Percentiles rank a stretch among this genome's conserved stretches.
These are phyloP conservation scores for Lichtheimia ramosa DNA, from an alignment of 371 early-diverging fungal species.

Conservation along the genomic window DNA sequence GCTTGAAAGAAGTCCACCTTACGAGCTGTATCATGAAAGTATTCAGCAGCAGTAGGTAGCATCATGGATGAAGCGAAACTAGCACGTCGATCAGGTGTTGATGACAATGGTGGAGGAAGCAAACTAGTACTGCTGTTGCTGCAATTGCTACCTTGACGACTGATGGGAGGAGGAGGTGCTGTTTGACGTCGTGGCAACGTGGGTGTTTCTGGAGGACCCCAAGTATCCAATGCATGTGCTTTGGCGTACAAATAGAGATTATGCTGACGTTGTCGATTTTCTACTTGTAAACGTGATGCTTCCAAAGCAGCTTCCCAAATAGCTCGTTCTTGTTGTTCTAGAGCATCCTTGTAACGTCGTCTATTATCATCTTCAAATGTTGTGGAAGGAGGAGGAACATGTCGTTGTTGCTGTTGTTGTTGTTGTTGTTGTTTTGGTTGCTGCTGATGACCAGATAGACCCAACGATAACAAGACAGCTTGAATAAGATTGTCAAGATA, in stretches of 20 bases:
- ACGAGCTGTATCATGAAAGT: neutral
- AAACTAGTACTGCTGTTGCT: neutral
- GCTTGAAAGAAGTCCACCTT: neutral
- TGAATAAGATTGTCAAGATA: slow-evolving; percentile 3
- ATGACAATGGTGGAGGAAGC: neutral
- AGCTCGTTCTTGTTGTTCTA: slow-evolving; percentile 8
- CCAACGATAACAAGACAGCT: slow-evolving; percentile 2
- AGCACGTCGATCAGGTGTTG: neutral
- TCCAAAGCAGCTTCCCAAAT: slow-evolving; percentile 7
- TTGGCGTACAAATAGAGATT: slow-evolving; percentile 9
- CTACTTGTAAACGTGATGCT: slow-evolving; percentile 12
- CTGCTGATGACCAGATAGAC: neutral
- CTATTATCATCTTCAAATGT: neutral
- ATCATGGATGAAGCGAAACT: neutral
- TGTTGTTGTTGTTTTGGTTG: slow-evolving; percentile 2
- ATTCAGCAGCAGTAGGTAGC: neutral
- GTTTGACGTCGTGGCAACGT: slow-evolving; percentile 10
- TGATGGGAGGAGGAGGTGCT: slow-evolving; percentile 14
- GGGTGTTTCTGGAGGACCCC: neutral
- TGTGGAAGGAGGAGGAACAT: neutral
- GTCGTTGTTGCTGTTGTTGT: neutral
- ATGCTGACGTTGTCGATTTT: slow-evolving; percentile 12
- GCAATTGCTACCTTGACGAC: slow-evolving; percentile 3
- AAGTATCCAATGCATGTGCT: slow-evolving; percentile 6
- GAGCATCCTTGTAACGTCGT: slow-evolving; percentile 3